phyloP scores from a whole-genome alignment of 441 rosid species.

The Populus hybrid region DNA sequence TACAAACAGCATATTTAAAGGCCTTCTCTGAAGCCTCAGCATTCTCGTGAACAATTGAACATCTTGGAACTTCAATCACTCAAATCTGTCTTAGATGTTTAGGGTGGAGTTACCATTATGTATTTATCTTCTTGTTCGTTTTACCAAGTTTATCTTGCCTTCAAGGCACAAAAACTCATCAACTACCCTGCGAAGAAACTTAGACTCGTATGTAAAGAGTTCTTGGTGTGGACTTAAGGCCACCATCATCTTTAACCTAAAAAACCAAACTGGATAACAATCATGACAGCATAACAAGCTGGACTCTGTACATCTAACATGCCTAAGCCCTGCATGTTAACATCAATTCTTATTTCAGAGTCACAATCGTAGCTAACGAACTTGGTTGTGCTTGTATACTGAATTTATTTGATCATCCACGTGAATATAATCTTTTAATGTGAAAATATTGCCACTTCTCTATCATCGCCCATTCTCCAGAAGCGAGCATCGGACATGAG shows the following conservation, averaged over 20 bases:
- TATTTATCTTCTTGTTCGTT: fast-evolving
- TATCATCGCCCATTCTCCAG: neutral
- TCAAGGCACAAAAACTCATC: neutral
- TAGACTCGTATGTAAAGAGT: no score
- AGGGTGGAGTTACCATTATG: neutral
- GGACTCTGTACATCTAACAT: neutral
- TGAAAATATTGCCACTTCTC: neutral
- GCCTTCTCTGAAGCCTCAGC: neutral
- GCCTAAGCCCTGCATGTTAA: neutral
- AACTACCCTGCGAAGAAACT: neutral
- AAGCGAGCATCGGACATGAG: neutral
- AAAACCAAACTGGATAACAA: neutral
- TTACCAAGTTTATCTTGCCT: neutral
- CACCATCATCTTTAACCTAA: neutral
- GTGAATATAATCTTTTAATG: neutral
- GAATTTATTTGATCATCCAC: no score
- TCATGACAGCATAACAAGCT: no score
- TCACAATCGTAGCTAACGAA: neutral
- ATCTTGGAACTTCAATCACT: neutral
- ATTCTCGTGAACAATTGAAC: neutral
- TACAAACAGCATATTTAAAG: neutral
- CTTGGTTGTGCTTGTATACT: neutral
- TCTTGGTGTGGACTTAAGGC: neutral
- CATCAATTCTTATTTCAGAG: neutral
- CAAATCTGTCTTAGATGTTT: neutral